phyloP scores from a whole-genome alignment of 139 green algal species.

The Asterochloris erici region DNA sequence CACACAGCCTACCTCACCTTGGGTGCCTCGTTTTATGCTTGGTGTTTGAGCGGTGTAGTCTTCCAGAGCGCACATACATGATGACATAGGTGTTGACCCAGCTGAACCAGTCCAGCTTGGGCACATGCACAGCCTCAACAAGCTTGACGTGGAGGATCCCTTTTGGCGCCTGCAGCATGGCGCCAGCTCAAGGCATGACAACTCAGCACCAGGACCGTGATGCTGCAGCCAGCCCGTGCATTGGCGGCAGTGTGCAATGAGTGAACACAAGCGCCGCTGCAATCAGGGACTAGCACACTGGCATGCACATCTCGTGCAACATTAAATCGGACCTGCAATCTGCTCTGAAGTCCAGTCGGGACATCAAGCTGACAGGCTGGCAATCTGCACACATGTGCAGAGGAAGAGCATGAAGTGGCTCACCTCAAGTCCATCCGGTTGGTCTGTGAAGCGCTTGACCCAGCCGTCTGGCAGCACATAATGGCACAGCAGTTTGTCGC shows the following conservation, averaged over 20 bases:
- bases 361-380: too few relatives aligned
- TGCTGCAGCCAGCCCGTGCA: too few relatives aligned
- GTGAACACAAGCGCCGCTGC: too few relatives aligned
- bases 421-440: too few relatives aligned
- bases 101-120: slow-evolving; percentile 22
- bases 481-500: not conserved
- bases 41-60: not conserved
- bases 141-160: slow-evolving; percentile 28
- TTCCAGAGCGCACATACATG: slow-evolving; percentile 10
- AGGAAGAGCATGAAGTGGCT: too few relatives aligned
- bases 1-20: not conserved
- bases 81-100: slow-evolving; percentile 17
- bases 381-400: too few relatives aligned
- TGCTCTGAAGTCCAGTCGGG: too few relatives aligned
- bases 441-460: not conserved
- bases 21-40: slow-evolving; percentile 8
- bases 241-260: too few relatives aligned
- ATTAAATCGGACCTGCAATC: too few relatives aligned
- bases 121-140: slow-evolving; percentile 28
- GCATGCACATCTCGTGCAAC: too few relatives aligned
- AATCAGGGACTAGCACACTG: too few relatives aligned
- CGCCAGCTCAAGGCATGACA: not conserved
- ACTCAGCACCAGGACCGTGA: not conserved
- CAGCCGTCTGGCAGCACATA: not conserved
- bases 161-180: slow-evolving; percentile 15